Percentiles rank a stretch among this genome's conserved stretches.
phyloP scores from a whole-genome alignment of 2,329 filamentous ascomycete genomes.

The Microascus cirrosus region DNA sequence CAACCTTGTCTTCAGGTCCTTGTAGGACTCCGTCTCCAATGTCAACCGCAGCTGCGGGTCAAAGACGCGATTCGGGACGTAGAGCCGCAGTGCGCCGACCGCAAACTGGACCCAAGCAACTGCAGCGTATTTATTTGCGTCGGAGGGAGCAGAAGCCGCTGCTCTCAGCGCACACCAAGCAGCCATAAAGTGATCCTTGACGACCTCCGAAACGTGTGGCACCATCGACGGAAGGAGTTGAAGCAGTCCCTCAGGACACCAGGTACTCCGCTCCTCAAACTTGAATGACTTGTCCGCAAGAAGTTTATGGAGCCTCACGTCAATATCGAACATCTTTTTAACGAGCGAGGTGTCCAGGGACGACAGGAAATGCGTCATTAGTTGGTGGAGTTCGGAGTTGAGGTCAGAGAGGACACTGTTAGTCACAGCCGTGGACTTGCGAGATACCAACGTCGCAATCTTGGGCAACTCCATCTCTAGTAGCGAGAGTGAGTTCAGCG shows the following conservation, averaged over 20 bases:
- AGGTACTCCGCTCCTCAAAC: not conserved
- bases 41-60: slow-evolving; percentile 62
- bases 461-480: slow-evolving; percentile 55
- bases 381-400: slow-evolving; percentile 31
- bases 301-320: not conserved
- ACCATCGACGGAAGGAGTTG: not conserved
- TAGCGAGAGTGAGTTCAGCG: slow-evolving; percentile 47
- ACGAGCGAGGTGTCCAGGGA: not conserved
- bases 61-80: slow-evolving; percentile 75
- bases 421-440: slow-evolving; percentile 35
- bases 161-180: slow-evolving; percentile 31
- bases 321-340: not conserved
- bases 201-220: slow-evolving; percentile 12
- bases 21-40: slow-evolving; percentile 51
- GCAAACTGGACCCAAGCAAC: slow-evolving; percentile 69
- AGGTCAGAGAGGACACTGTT: slow-evolving; percentile 38
- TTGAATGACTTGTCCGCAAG: not conserved
- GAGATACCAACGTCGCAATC: slow-evolving; percentile 42
- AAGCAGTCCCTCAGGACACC: not conserved
- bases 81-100: slow-evolving; percentile 62
- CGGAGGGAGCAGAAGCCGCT: slow-evolving; percentile 15
- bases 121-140: slow-evolving; percentile 20
- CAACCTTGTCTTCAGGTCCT: slow-evolving; percentile 44
- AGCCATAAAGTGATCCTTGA: slow-evolving; percentile 31
- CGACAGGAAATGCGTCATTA: slow-evolving; percentile 22